phyloP scores from a whole-genome alignment of 1,284 basidiomycete species.

The Irpex rosettiformis region DNA sequence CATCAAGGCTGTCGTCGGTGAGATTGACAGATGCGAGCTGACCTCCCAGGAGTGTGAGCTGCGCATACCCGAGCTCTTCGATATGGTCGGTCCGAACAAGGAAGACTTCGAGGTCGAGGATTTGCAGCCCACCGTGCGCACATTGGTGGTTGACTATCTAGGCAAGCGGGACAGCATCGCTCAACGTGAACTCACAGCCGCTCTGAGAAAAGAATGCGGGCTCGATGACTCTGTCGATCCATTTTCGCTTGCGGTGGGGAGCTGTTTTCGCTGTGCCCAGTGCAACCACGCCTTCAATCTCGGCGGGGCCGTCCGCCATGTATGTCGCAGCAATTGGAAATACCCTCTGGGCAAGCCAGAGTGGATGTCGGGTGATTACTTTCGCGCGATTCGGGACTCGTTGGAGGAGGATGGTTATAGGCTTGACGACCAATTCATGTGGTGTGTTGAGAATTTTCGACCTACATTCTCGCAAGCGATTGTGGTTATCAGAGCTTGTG shows the following conservation, averaged over 20 bases:
- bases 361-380: neutral
- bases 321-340: neutral
- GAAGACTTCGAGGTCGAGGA: neutral
- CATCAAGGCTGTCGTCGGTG: neutral
- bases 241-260: neutral
- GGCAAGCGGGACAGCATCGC: neutral
- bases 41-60: neutral
- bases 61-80: too few species aligned
- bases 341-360: neutral
- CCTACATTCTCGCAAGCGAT: neutral
- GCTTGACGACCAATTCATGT: neutral
- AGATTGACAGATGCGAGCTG: neutral
- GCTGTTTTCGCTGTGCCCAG: neutral
- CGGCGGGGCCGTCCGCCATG: neutral
- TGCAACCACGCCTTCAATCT: neutral
- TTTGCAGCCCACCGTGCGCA: neutral
- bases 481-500: neutral
- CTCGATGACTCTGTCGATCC: neutral
- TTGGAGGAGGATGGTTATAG: neutral
- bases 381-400: neutral
- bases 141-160: neutral
- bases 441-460: neutral
- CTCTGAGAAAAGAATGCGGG: neutral
- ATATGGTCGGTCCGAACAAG: too few species aligned
- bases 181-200: neutral